Evolutionary conservation across 495 filamentous ascomycete species (phyloP), one percentile per base, ranked within the genome.

Genomic region (Delitschia confertaspora): DNA sequence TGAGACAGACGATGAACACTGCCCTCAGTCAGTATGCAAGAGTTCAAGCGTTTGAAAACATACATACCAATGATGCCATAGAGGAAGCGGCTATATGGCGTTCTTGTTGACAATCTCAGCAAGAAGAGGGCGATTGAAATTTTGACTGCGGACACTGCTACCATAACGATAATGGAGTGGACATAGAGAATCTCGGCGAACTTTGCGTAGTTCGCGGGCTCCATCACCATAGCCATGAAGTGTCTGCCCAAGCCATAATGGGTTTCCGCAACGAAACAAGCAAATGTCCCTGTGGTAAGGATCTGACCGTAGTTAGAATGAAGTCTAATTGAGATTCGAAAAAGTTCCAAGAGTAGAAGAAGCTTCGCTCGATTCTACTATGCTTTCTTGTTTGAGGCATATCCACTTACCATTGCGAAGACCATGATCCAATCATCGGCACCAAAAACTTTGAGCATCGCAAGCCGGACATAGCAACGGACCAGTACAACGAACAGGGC

Each of bases 121-220:
- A 62, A 34, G 43, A 62, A 62, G 36, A 62, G 47, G 0, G 60
- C 60, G 23, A 62, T 53, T 2, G 55, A 58, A 10, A 62, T 49
- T 34, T 62, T 62, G 26, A 62, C 50, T 2, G 38, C 24, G 1
- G 47, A 49, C 13, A 54, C 39, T 13, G 49, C 45, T 8, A 54
- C 27, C 50, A 54, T 50, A 33, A 58, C 26, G 13, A 54, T n/a
- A 23, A 61, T 31, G 1, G 42, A 38, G 25, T 56, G 49, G 38
- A 51, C 33, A 38, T 53, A 61, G 22, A 52, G 39, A 32, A 47
- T 44, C 20, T 47, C 30, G 11, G 20, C 4, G 17, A 54, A 48
- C 2, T 38, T 39, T 19, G 6, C 16, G 31, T 38, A 54, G 22
- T 10, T 34, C 3, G 13, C 9, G 7, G 38, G 49, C 14, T 53